These are phyloP conservation scores for Galerina sulciceps DNA, from an alignment of 768 basidiomycete species.

Conservation along the genomic window DNA sequence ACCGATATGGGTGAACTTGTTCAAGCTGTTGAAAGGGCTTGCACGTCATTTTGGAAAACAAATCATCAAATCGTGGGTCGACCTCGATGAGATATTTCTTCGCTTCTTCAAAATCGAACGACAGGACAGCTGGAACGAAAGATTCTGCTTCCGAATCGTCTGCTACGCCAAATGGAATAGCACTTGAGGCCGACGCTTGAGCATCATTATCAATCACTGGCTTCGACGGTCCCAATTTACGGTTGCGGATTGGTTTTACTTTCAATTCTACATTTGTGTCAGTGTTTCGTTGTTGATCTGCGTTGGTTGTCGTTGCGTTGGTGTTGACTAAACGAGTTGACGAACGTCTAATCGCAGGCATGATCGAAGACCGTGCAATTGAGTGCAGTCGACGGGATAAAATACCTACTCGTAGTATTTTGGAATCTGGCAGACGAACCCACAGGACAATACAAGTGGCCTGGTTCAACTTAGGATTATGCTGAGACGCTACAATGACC, in stretches of 20 bases:
- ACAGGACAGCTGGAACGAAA: conserved; percentile 70
- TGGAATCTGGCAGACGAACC: neutral
- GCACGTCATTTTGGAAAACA: conserved; percentile 71
- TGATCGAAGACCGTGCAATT: conserved; percentile 14
- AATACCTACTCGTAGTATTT: conserved; percentile 2
- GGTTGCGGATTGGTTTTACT: conserved; percentile 13
- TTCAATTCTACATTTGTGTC: neutral
- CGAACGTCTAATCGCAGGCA: conserved; percentile 38
- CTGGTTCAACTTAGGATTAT: too few relatives aligned
- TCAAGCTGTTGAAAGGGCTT: conserved; percentile 79
- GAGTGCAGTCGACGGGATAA: neutral
- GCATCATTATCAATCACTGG: neutral
- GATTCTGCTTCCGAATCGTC: conserved; percentile 23
- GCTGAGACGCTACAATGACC: neutral
- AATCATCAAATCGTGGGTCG: conserved; percentile 71
- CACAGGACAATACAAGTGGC: too few relatives aligned
- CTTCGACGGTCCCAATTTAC: conserved; percentile 10
- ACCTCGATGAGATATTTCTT: conserved; percentile 68
- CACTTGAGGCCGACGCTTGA: neutral
- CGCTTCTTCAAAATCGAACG: conserved; percentile 80
- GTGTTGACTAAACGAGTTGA: conserved; percentile 27
- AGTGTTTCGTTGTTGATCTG: conserved; percentile 25
- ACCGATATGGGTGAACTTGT: conserved; percentile 84
- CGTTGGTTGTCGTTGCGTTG: conserved; percentile 1
- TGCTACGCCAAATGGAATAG: neutral